phyloP scores from a whole-genome alignment of 75 land plant species.

The Cunninghamia lanceolata region DNA sequence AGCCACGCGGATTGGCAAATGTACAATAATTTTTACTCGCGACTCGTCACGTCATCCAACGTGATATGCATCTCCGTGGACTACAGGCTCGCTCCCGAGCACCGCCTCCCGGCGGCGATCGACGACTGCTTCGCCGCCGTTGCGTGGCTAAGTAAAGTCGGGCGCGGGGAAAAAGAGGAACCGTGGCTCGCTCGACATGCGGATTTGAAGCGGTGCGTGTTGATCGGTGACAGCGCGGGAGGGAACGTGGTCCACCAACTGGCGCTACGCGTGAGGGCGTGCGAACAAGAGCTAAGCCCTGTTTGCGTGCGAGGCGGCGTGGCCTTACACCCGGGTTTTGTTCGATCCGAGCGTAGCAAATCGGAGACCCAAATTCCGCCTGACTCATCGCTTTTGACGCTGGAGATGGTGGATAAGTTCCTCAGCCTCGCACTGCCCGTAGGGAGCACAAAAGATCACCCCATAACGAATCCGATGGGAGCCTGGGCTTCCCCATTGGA shows the following conservation, averaged over 20 bases:
- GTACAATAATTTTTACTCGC: no score
- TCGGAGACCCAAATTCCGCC: not conserved
- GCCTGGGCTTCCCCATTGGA: slow-evolving; percentile 12
- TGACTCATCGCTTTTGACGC: not conserved
- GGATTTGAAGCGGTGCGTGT: no score
- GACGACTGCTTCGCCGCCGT: no score
- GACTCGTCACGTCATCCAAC: no score
- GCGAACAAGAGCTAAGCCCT: slow-evolving; percentile 16
- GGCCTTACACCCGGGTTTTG: slow-evolving; percentile 36
- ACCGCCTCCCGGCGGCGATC: no score
- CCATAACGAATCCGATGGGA: slow-evolving; percentile 28
- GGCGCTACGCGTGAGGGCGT: slow-evolving; percentile 33
- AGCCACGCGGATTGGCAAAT: no score
- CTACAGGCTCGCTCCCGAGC: no score
- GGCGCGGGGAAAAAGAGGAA: no score
- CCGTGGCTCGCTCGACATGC: no score
- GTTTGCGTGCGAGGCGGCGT: slow-evolving; percentile 26
- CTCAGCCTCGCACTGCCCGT: slow-evolving; percentile 11
- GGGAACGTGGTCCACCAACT: slow-evolving; percentile 79
- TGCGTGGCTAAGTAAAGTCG: no score
- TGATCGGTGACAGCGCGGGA: slow-evolving; percentile 89
- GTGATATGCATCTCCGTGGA: no score
- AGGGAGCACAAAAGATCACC: slow-evolving; percentile 22
- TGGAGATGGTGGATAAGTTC: slow-evolving; percentile 14
- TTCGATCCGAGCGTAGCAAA: slow-evolving; percentile 20